phyloP scores from a whole-genome alignment of 306 rosid genomes.

The Hylodesmum podocarpum region DNA sequence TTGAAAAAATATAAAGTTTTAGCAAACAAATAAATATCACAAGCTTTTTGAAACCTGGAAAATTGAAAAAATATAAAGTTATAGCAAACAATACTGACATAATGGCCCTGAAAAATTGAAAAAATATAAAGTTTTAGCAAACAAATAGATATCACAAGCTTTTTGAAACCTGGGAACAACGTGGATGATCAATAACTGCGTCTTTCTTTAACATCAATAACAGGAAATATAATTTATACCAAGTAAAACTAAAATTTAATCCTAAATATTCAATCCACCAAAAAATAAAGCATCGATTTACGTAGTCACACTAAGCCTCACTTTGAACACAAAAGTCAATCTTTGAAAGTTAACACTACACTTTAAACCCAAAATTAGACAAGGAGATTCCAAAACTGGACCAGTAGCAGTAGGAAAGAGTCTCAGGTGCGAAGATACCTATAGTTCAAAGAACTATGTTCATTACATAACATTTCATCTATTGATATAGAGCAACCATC shows the following conservation, averaged over 20 bases:
- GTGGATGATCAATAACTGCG: neutral
- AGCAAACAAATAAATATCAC: constrained; percentile 13
- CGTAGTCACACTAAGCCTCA: neutral
- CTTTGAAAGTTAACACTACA: neutral
- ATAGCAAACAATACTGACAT: no score
- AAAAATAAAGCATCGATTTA: neutral
- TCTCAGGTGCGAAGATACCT: neutral
- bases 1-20: constrained; percentile 16
- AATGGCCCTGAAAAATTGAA: no score
- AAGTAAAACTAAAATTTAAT: neutral
- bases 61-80: constrained; percentile 26
- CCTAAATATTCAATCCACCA: neutral
- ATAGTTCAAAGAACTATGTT: neutral
- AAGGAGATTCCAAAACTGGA: neutral
- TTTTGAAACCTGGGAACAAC: neutral
- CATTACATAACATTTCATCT: neutral
- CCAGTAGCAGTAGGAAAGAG: neutral
- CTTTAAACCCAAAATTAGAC: neutral
- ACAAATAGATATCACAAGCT: neutral
- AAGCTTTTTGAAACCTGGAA: constrained; percentile 44
- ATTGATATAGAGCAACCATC: neutral
- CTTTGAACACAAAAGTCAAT: neutral
- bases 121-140: constrained; percentile 29
- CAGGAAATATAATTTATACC: neutral
- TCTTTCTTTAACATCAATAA: neutral